Percentiles rank a stretch among this genome's conserved stretches.
Evolutionary conservation across 805 yeast species (phyloP).

Genomic region (Myxozyma geophila): DNA sequence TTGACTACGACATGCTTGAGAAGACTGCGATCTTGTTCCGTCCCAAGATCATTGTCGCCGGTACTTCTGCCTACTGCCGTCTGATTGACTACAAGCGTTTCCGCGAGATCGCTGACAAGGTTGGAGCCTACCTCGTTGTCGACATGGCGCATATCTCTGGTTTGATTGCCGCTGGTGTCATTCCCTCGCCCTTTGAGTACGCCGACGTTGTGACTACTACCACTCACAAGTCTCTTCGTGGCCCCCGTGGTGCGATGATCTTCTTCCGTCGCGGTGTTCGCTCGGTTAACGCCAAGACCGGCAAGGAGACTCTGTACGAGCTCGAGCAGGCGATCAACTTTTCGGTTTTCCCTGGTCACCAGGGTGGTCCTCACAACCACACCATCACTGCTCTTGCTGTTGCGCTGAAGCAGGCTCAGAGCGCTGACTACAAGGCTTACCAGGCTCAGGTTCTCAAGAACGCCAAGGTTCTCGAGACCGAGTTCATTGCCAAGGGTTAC

Average conservation of each 20-base stretch:
- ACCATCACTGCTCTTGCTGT: slow-evolving; percentile 97
- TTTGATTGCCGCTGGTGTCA: slow-evolving; percentile 91
- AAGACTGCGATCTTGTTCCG: slow-evolving; percentile 88
- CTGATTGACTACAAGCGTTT: slow-evolving; percentile 94
- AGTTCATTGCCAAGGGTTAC: slow-evolving; percentile 74
- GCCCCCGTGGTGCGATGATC: slow-evolving; percentile 99
- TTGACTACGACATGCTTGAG: slow-evolving; percentile 94
- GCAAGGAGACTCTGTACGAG: slow-evolving; percentile 88
- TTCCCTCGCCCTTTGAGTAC: slow-evolving; percentile 93
- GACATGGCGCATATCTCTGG: slow-evolving; percentile 99
- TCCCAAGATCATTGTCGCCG: slow-evolving; percentile 96
- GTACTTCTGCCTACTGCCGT: slow-evolving; percentile 98
- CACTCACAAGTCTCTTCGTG: slow-evolving; percentile 97
- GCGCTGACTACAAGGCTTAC: slow-evolving; percentile 89
- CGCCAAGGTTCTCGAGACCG: slow-evolving; percentile 80
- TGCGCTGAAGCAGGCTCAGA: slow-evolving; percentile 90
- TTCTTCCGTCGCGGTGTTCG: slow-evolving; percentile 96
- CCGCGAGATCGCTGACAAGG: slow-evolving; percentile 95
- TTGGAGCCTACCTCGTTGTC: slow-evolving; percentile 92
- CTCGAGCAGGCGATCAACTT: slow-evolving; percentile 95
- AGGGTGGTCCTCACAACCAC: slow-evolving; percentile 99
- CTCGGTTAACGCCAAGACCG: slow-evolving; percentile 83
- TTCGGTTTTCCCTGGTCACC: slow-evolving; percentile 99
- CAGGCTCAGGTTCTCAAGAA: slow-evolving; percentile 86
- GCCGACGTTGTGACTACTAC: slow-evolving; percentile 98